These are phyloP conservation scores for Boletus calvinii DNA, from an alignment of 1,284 basidiomycete genomes.

Conservation along the genomic window DNA sequence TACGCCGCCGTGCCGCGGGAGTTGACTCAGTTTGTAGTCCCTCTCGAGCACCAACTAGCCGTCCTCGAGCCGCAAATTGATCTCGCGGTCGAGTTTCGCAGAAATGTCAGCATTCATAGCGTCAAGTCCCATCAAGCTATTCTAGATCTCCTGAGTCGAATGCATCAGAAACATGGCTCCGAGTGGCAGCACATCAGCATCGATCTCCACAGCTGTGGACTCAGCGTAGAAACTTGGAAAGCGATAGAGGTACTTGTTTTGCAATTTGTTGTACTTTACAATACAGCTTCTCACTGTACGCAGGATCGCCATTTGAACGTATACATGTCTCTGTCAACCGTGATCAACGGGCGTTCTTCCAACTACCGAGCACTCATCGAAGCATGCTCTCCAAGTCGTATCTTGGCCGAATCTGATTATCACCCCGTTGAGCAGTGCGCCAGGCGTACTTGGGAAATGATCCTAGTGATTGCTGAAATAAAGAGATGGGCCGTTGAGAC, in stretches of 20 bases:
- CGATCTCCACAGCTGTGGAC: conserved; percentile 77
- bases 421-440: conserved; percentile 53
- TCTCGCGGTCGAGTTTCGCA: conserved; percentile 67
- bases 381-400: conserved; percentile 54
- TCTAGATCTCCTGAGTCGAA: conserved; percentile 54
- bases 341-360: conserved; percentile 68
- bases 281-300: conserved; percentile 9
- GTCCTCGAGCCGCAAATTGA: conserved; percentile 75
- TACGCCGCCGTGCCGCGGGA: conserved; percentile 43
- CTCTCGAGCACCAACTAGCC: conserved; percentile 69
- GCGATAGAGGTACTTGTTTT: conserved; percentile 55
- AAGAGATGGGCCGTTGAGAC: conserved; percentile 68
- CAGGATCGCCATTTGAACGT: conserved; percentile 68
- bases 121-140: conserved; percentile 71
- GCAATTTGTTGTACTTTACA: not conserved
- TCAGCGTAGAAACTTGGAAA: conserved; percentile 67
- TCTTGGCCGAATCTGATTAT: conserved; percentile 80
- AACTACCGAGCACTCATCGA: conserved; percentile 59
- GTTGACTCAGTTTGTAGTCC: conserved; percentile 68
- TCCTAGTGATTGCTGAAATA: conserved; percentile 58
- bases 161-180: conserved; percentile 50
- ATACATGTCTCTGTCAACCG: conserved; percentile 77
- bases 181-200: conserved; percentile 62
- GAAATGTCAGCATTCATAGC: conserved; percentile 78
- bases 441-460: conserved; percentile 67